Conservation (phyloP, 1,284 basidiomycete genomes). For the Ceratobasidium sp. region DNA sequence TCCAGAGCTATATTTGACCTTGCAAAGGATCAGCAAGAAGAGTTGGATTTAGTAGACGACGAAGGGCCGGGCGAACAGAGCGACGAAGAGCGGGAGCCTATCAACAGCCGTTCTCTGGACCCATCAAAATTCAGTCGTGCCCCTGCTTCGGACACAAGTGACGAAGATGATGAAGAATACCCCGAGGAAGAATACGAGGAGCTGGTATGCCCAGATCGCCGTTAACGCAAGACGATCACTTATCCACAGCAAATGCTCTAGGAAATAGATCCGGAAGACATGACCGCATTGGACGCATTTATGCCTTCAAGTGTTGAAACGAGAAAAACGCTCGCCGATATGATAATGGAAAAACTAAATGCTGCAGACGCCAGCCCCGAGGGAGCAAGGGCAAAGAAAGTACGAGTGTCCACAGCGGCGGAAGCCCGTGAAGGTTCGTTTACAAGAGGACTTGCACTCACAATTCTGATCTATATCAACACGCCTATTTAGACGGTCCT, state of each 20-base stretch:
- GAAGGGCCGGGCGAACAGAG: slow-evolving; percentile 55
- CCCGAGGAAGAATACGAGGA: slow-evolving; percentile 59
- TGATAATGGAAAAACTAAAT: slow-evolving; percentile 92
- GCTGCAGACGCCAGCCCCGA: slow-evolving; percentile 62
- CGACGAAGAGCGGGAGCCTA: slow-evolving; percentile 39
- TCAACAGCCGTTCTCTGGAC: neutral
- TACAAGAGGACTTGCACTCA: slow-evolving; percentile 6
- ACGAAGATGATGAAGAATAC: slow-evolving; percentile 52
- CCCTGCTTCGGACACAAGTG: slow-evolving; percentile 58
- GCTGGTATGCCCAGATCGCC: slow-evolving; percentile 50
- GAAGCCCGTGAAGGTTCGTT: slow-evolving; percentile 58
- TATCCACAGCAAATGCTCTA: slow-evolving; percentile 48
- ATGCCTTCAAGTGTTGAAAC: slow-evolving; percentile 74
- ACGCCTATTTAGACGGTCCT: slow-evolving; percentile 57
- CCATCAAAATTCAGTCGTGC: slow-evolving; percentile 46
- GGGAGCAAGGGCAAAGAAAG: slow-evolving; percentile 39
- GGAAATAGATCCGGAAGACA: slow-evolving; percentile 90
- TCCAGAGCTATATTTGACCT: slow-evolving; percentile 92
- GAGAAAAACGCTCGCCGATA: slow-evolving; percentile 88
- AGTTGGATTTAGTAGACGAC: slow-evolving; percentile 67
- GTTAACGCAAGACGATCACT: neutral
- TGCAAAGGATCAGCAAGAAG: slow-evolving; percentile 92
- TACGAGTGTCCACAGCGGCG: slow-evolving; percentile 36
- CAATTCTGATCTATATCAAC: neutral
- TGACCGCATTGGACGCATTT: slow-evolving; percentile 82